Percentiles rank a stretch among this genome's conserved stretches.
Evolutionary conservation across 2,329 filamentous ascomycete genomes (phyloP).

Genomic region (Rutstroemia sp.): DNA sequence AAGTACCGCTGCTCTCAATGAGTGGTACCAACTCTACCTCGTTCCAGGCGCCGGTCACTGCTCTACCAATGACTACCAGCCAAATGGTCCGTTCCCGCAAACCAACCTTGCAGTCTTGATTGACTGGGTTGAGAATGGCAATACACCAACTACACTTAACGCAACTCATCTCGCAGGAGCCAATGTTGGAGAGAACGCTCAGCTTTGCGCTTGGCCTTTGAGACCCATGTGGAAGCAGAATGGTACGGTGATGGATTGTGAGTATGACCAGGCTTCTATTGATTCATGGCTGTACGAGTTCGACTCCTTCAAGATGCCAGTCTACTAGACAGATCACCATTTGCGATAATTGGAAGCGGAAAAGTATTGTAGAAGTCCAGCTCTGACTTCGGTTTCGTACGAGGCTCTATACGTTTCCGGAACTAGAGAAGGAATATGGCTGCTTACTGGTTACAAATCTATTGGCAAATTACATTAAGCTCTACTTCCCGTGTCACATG

Average conservation of each 20-base stretch:
- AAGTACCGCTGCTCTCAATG: constrained; percentile 34
- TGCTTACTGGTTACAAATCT: too few species aligned
- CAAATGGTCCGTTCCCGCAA: constrained; percentile 30
- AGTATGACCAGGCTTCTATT: constrained; percentile 23
- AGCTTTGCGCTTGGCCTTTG: constrained; percentile 35
- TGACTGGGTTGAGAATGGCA: constrained; percentile 56
- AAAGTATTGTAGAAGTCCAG: background rate
- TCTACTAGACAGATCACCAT: constrained; percentile 11
- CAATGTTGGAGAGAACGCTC: constrained; percentile 30
- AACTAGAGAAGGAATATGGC: too few species aligned
- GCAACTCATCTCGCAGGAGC: constrained; percentile 29
- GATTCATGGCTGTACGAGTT: constrained; percentile 28
- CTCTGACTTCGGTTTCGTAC: too few species aligned
- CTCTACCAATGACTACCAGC: constrained; percentile 36
- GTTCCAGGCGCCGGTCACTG: constrained; percentile 47
- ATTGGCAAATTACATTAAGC: too few species aligned
- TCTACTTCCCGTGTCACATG: too few species aligned
- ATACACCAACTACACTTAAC: constrained; percentile 31
- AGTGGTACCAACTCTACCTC: constrained; percentile 50
- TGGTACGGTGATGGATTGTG: constrained; percentile 23
- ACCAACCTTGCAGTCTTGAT: constrained; percentile 64
- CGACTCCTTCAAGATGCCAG: constrained; percentile 12
- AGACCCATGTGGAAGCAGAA: constrained; percentile 28
- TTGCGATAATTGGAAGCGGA: background rate
- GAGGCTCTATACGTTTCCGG: too few species aligned